These are phyloP conservation scores for Grosmannia serpens DNA, from an alignment of 2,329 filamentous ascomycete species.

Conservation along the genomic window DNA sequence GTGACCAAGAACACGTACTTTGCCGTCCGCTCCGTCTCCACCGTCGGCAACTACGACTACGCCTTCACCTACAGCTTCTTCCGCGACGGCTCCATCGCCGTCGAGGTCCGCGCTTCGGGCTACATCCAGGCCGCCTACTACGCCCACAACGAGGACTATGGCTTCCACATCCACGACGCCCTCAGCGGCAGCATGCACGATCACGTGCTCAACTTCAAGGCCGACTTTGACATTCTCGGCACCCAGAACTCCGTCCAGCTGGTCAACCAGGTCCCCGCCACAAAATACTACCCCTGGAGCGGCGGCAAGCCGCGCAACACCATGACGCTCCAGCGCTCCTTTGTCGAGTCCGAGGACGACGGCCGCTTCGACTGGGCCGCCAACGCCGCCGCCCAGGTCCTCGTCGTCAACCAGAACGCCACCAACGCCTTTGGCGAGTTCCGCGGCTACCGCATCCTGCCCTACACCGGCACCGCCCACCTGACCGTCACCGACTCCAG, in stretches of 20 bases:
- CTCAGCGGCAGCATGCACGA: slow-evolving; percentile 41
- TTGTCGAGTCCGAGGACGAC: slow-evolving; percentile 30
- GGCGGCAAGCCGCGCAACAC: slow-evolving; percentile 33
- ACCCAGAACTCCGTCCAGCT: slow-evolving; percentile 31
- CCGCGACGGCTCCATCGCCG: slow-evolving; percentile 37
- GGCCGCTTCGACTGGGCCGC: slow-evolving; percentile 34
- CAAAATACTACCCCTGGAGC: slow-evolving; percentile 35
- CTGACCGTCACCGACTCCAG: slow-evolving; percentile 37
- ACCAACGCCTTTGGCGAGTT: slow-evolving; percentile 38
- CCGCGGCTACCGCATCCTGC: slow-evolving; percentile 38
- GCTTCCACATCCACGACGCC: slow-evolving; percentile 35
- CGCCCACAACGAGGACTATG: slow-evolving; percentile 33
- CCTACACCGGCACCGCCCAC: slow-evolving; percentile 25
- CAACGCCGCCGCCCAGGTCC: slow-evolving; percentile 34
- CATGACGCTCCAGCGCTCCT: slow-evolving; percentile 34
- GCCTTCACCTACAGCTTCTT: slow-evolving; percentile 39
- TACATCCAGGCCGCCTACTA: slow-evolving; percentile 41
- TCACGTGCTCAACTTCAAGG: slow-evolving; percentile 44
- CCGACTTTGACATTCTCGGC: slow-evolving; percentile 39
- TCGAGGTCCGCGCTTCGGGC: slow-evolving; percentile 40
- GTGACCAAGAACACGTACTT: slow-evolving; percentile 37
- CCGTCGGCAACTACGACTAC: slow-evolving; percentile 44
- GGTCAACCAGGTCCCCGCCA: slow-evolving; percentile 21
- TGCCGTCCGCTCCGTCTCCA: slow-evolving; percentile 32
- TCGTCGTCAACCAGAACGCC: slow-evolving; percentile 38